Percentiles rank a stretch among this genome's conserved stretches.
phyloP scores from a whole-genome alignment of 116 monocot genomes.

The Phalaenopsis hybrid region DNA sequence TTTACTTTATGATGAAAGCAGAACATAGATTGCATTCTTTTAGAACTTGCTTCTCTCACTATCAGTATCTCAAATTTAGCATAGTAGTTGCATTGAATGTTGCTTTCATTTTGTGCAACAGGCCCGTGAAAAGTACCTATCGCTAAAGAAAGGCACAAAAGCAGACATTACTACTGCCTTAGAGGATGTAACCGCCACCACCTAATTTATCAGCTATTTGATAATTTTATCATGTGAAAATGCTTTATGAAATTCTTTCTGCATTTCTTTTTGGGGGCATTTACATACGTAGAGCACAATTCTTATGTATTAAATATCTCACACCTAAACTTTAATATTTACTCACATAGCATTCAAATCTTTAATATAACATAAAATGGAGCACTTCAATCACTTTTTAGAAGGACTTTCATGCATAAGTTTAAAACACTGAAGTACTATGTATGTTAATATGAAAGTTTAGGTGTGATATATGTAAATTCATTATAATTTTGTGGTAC shows the following conservation, averaged over 20 bases:
- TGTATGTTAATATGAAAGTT: too few relatives aligned
- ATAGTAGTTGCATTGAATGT: too few relatives aligned
- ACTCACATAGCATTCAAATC: too few relatives aligned
- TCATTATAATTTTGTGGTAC: too few relatives aligned
- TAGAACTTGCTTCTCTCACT: neutral
- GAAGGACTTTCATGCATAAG: too few relatives aligned
- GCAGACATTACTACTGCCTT: conserved; percentile 64
- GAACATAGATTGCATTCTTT: neutral
- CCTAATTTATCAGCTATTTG: conserved; percentile 9
- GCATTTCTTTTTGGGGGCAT: neutral
- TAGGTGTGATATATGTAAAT: too few relatives aligned
- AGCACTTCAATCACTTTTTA: too few relatives aligned
- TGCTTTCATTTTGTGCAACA: conserved; percentile 25
- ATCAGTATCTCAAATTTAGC: neutral
- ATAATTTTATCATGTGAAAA: conserved; percentile 5
- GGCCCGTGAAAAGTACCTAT: conserved; percentile 89
- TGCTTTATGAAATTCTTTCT: neutral
- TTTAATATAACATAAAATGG: too few relatives aligned
- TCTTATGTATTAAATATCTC: too few relatives aligned
- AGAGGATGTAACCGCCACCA: conserved; percentile 67
- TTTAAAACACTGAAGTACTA: too few relatives aligned
- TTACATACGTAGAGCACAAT: too few relatives aligned
- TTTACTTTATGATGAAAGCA: neutral
- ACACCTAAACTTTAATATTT: too few relatives aligned
- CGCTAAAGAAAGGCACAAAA: conserved; percentile 84